Evolutionary conservation across 106 monocot genomes (phyloP), one percentile per base, ranked within the genome.

Genomic region (Hemerocallis citrina): DNA sequence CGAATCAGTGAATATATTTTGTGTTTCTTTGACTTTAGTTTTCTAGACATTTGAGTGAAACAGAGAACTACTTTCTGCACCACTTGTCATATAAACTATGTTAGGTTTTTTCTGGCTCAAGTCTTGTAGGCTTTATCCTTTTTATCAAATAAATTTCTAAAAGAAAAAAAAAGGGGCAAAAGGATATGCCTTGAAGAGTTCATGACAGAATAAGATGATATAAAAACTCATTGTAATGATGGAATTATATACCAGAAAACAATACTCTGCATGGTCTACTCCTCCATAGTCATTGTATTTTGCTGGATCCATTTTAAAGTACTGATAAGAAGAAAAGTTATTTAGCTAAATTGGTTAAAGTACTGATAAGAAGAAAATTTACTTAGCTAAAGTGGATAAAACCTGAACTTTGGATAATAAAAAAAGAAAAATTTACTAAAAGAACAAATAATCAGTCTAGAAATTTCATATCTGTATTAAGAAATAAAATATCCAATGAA

Each of bases 231-330:
- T n/a, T n/a, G n/a, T n/a, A n/a, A n/a, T n/a, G 39, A 38, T 14
- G 13, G 17, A 52, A 68, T 14, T 19, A 62, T 19, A 70, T 77
- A 90, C 95, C 86, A 87, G 65, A 62, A 96, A 91, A 62, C 95
- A 96, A 68, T 90, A 96, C 46, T 84, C 66, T 48, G 78, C 79
- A 84, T 96, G 95, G 6, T 87, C 78, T 41, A 91, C 56, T 45
- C 86, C 86, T 15, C 70, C 84, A 72, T 72, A 67, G 46, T 68
- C 69, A 72, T 76, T 64, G 50, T 90, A 96, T 2, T 76, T 81
- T 64, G 71, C 23, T 61, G 75, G 78, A 72, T 91, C 68, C 96
- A 96, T 84, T 72, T 96, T 77, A 69, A 87, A 96, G 82, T 96
- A 96, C 96, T 96, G 87, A 39, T 1, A 62, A 40, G 12, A 42